Conservation (phyloP, 768 basidiomycete species). For the Lentinus brumalis region DNA sequence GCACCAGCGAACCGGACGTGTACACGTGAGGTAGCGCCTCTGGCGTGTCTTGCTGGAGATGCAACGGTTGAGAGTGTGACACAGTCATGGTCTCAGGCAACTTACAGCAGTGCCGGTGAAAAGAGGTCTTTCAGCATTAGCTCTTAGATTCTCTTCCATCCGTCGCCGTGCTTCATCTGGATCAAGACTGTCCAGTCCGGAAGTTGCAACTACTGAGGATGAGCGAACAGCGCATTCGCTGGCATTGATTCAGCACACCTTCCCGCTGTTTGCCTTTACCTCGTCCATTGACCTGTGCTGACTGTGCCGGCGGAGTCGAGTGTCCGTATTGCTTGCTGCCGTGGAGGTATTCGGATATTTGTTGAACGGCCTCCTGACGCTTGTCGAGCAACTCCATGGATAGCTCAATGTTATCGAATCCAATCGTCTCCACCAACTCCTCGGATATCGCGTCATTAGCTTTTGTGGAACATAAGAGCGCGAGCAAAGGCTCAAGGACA, state of each 20-base stretch:
- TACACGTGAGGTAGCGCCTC: conserved; percentile 89
- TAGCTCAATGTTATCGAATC: conserved; percentile 82
- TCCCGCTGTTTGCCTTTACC: conserved; percentile 16
- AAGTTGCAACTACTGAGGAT: neutral
- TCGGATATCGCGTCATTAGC: conserved; percentile 73
- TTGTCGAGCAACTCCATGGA: conserved; percentile 68
- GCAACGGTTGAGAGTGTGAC: neutral
- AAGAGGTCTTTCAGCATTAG: conserved; percentile 66
- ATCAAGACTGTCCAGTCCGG: conserved; percentile 35
- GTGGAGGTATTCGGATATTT: conserved; percentile 3
- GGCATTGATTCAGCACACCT: neutral
- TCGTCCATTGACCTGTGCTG: neutral
- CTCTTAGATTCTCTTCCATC: conserved; percentile 60
- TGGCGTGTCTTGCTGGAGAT: conserved; percentile 48
- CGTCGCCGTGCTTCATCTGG: conserved; percentile 56
- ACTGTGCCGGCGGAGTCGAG: neutral
- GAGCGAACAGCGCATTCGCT: neutral
- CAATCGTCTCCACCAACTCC: conserved; percentile 78
- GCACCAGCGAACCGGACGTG: conserved; percentile 57
- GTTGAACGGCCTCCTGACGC: conserved; percentile 35
- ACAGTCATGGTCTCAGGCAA: neutral
- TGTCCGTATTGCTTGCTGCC: neutral
- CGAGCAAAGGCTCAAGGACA: conserved; percentile 28
- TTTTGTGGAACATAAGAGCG: conserved; percentile 49
- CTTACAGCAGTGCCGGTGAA: conserved; percentile 59